A percentile compares a stretch with the other conserved stretches of the same genome.
Evolutionary conservation across 2,329 filamentous ascomycete genomes (phyloP).

Genomic region (Cordyceps cicadae): DNA sequence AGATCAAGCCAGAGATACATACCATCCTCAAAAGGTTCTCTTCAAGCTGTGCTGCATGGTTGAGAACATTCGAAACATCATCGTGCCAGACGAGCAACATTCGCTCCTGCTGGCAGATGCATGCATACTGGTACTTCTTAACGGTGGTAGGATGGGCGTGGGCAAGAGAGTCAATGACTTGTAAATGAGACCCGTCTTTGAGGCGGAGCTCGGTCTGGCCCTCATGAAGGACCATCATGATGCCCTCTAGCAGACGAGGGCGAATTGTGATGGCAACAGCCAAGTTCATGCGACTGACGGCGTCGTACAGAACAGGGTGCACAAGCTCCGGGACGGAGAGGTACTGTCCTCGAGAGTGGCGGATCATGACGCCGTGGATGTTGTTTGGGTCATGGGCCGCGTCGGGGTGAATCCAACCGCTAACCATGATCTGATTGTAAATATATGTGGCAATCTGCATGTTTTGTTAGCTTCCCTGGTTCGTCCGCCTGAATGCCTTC

Average conservation of each 20-base stretch:
- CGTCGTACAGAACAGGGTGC: constrained; percentile 29
- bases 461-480: neutral
- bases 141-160: constrained; percentile 29
- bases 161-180: constrained; percentile 35
- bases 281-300: constrained; percentile 36
- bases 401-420: constrained; percentile 22
- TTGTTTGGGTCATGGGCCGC: constrained; percentile 15
- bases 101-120: constrained; percentile 33
- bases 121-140: constrained; percentile 35
- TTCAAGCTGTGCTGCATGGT: constrained; percentile 27
- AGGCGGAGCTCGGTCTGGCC: constrained; percentile 35
- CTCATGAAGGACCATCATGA: constrained; percentile 32
- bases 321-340: constrained; percentile 32
- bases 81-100: constrained; percentile 37
- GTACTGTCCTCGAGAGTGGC: constrained; percentile 32
- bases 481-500: too few relatives aligned
- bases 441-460: constrained; percentile 26
- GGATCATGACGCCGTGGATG: constrained; percentile 29
- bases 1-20: constrained; percentile 17
- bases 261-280: constrained; percentile 41
- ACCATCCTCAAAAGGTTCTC: constrained; percentile 26
- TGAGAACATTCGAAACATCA: constrained; percentile 30
- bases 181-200: constrained; percentile 34
- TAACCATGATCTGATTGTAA: constrained; percentile 21
- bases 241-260: constrained; percentile 36